A percentile compares a stretch with the other conserved stretches of the same genome.
phyloP scores from a whole-genome alignment of 495 filamentous ascomycete species.

The Pyrenula aspistea region DNA sequence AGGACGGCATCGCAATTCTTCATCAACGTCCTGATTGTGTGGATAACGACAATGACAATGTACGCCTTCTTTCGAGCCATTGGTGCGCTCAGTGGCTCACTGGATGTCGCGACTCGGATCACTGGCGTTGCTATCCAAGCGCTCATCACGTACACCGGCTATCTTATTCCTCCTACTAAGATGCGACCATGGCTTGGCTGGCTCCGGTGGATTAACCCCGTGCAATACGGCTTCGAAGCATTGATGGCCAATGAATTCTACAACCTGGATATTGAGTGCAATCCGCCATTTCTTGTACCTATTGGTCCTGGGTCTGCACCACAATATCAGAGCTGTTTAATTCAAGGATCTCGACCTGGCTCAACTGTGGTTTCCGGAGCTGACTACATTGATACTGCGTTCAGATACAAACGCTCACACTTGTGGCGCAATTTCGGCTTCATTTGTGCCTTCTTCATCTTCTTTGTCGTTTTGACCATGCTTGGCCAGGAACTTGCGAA shows the following conservation, averaged over 20 bases:
- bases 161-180: constrained; percentile 54
- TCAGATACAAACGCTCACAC: constrained; percentile 41
- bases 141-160: constrained; percentile 73
- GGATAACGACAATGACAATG: constrained; percentile 57
- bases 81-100: constrained; percentile 47
- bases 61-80: constrained; percentile 70
- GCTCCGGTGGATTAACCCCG: constrained; percentile 64
- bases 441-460: constrained; percentile 41
- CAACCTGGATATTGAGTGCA: constrained; percentile 31
- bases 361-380: constrained; percentile 37
- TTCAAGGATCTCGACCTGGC: constrained; percentile 41
- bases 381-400: constrained; percentile 39
- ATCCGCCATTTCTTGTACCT: constrained; percentile 46
- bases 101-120: constrained; percentile 54
- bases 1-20: constrained; percentile 72
- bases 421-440: constrained; percentile 55
- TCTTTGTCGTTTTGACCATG: constrained; percentile 43
- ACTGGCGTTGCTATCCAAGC: constrained; percentile 52
- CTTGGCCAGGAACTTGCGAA: constrained; percentile 58
- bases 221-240: constrained; percentile 63
- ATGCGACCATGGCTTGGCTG: constrained; percentile 79
- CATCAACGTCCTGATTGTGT: constrained; percentile 54
- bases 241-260: constrained; percentile 50
- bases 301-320: constrained; percentile 44
- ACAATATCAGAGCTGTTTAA: constrained; percentile 47